Evolutionary conservation across 2,329 filamentous ascomycete species (phyloP), one percentile per base, ranked within the genome.

Genomic region (Chalaropsis ovoidea): DNA sequence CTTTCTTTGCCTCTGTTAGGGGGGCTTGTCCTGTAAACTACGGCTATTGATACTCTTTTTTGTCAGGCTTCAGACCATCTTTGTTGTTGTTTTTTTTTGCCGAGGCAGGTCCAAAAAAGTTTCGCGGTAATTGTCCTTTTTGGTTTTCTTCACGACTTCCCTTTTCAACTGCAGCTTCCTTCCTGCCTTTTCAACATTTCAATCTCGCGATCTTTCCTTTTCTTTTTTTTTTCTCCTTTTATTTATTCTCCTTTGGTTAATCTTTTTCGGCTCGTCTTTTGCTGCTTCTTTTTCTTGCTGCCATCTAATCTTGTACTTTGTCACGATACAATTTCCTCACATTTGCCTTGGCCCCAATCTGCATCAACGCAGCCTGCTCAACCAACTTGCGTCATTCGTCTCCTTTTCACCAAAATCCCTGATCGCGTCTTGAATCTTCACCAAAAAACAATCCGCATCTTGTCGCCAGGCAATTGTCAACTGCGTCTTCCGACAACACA

Each of bases 311-410:
- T 19, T 47, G n/a, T 52, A 6, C 45, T 27, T 24, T 52, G 19
- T 52, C 22, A 52, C 47, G 19, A 10, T 49, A 52, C 47, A 15
- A 7, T 27, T 27, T 52, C 19, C 6, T 13, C 8, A 39, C 8
- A 1, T 39, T 7, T 7, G 35, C 8, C 47, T 52, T 15, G 47
- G 11, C 22, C 47, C 24, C 10, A 13, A 31, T 24, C 45, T 24
- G 1, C 22, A 15, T n/a, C 42, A n/a, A n/a, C 31, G 15, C 43
- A 41, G 15, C 15, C 35, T 11, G 17, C 61, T 62, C 24, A 31
- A 22, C 54, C 27, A n/a, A 58, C 54, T 47, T 58, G 54, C 54
- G 54, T 58, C 54, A 58, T 58, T 58, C 27, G 6, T 39, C 54
- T 13, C 60, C 60, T 62, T 62, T 45, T 7, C 60, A 24, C 31